These are phyloP conservation scores for Sarcomyxa edulis DNA, from an alignment of 768 basidiomycete species.

Conservation along the genomic window DNA sequence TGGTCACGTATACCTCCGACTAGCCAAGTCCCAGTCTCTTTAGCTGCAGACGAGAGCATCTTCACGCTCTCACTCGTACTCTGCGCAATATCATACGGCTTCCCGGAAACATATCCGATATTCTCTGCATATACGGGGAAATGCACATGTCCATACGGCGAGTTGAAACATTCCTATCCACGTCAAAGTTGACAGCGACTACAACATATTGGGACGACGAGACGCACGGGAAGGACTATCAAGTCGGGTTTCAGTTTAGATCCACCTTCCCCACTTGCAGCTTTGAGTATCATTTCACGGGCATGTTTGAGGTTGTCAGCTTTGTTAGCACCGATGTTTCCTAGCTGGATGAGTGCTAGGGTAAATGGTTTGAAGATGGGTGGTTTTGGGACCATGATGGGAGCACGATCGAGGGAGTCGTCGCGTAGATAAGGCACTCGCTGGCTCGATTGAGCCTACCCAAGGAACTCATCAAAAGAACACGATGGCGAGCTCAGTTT, in stretches of 20 bases:
- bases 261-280: slow-evolving; percentile 39
- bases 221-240: slow-evolving; percentile 76
- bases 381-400: too few species aligned
- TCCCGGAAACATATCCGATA: slow-evolving; percentile 57
- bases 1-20: slow-evolving; percentile 64
- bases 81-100: slow-evolving; percentile 49
- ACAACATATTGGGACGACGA: background rate
- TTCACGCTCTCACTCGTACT: slow-evolving; percentile 72
- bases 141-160: slow-evolving; percentile 73
- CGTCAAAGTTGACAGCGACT: slow-evolving; percentile 2
- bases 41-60: slow-evolving; percentile 79
- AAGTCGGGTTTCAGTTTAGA: slow-evolving; percentile 61
- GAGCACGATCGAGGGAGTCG: too few species aligned
- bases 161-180: slow-evolving; percentile 81
- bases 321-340: slow-evolving; percentile 68
- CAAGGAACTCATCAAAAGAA: too few species aligned
- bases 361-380: slow-evolving; percentile 66
- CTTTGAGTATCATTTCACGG: slow-evolving; percentile 70
- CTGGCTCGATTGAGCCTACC: too few species aligned
- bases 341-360: slow-evolving; percentile 88
- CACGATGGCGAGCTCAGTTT: too few species aligned
- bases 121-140: slow-evolving; percentile 84
- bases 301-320: slow-evolving; percentile 79
- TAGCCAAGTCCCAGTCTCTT: slow-evolving; percentile 78
- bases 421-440: too few species aligned